Base-by-base conservation (phyloP, 2,329 filamentous ascomycete species). In the Cucurbitaria berberidis region DNA sequence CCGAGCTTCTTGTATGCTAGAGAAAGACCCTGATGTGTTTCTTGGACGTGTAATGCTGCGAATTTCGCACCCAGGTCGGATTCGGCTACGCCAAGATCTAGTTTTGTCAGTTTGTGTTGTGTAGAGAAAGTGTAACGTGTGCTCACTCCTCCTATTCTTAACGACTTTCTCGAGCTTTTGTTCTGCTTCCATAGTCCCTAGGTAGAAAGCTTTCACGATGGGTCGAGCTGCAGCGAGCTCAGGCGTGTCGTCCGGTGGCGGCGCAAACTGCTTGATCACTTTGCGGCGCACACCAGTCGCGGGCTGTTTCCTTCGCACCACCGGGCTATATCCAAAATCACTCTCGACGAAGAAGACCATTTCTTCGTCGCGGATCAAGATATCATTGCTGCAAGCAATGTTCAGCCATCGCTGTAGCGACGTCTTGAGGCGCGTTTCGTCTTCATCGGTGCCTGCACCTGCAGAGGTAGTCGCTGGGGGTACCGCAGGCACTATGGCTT, bases 281-380 rank as follows among this genome's bases (percentile, higher is more conserved):
- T 97, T 97, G 71, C 95, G 86, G 59, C 95, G 87, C 64, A 99
- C 91, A 38, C 95, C 95, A 1, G 95, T 99, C 8, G 95, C 95
- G 19, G 95, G 95, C 76, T 99, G 95, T 81, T 96, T 96, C 83
- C 92, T 91, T 75, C 93, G 89, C 41, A 97, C 88, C 69, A 98
- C 89, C 1, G 95, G 95, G 69, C 92, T 97, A 76, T 99, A 99
- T 35, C 95, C 95, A 74, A 97, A 98, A 74, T 99, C 95, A 72
- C 91, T 96, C 77, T 99, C 95, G n/a, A 99, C 92, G 68, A 99
- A 99, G 55, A 98, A 87, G 5, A 97, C 86, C 86, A 98, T 93
- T 77, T 99, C 95, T 58, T 98, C 93, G 72, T 99, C 95, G 57
- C 89, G 86, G 81, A 96, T 96, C 7, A 99, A 84, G 1, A 96